Conservation (phyloP, 2,329 filamentous ascomycete genomes). For the Ceratocystis albifundus region DNA sequence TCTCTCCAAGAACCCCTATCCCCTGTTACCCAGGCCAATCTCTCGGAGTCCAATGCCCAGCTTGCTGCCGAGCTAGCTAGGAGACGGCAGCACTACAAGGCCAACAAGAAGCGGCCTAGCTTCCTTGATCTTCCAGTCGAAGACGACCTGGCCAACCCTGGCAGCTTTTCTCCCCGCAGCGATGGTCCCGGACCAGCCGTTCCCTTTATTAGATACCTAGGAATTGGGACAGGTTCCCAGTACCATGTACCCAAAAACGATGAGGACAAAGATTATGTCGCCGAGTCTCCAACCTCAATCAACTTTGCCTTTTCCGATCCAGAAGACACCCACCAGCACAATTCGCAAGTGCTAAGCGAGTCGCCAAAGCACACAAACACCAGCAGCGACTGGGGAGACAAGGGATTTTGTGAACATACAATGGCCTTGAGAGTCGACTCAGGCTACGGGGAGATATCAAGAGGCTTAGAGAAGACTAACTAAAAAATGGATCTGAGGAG, state of each 20-base stretch:
- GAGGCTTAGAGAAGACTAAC: not conserved
- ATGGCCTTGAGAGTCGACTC: conserved; percentile 20
- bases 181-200: conserved; percentile 28
- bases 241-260: conserved; percentile 34
- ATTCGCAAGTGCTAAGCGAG: not conserved
- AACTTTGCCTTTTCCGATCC: conserved; percentile 78
- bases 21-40: conserved; percentile 20
- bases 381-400: not conserved
- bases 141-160: conserved; percentile 28
- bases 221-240: conserved; percentile 54
- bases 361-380: not conserved
- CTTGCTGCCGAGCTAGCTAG: conserved; percentile 18
- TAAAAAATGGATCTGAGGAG: not conserved
- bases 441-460: conserved; percentile 13
- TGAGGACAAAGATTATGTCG: conserved; percentile 31
- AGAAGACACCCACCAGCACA: not conserved
- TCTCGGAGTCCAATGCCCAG: conserved; percentile 16
- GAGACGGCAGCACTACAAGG: conserved; percentile 15
- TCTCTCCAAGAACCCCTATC: conserved; percentile 1
- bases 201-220: conserved; percentile 47
- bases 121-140: conserved; percentile 28
- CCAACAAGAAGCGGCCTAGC: conserved; percentile 13
- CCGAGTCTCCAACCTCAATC: conserved; percentile 68
- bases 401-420: not conserved
- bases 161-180: not conserved